Percentiles rank a stretch among this genome's conserved stretches.
phyloP scores from a whole-genome alignment of 2,329 filamentous ascomycete species.

The Colletotrichum destructivum region DNA sequence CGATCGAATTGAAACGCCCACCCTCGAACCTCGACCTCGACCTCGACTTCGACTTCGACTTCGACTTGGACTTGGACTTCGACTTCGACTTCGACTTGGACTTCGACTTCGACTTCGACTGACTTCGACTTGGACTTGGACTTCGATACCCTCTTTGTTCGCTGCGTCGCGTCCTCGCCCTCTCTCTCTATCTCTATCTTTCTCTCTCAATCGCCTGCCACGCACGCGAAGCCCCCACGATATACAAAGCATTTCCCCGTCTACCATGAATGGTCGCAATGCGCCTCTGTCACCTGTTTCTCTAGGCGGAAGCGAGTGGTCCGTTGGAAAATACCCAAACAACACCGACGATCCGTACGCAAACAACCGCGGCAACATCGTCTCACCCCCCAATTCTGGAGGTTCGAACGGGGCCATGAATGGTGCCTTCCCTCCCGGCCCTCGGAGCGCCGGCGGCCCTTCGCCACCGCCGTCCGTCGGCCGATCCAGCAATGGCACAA shows the following conservation, averaged over 20 bases:
- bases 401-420: constrained; percentile 73
- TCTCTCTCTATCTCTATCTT: constrained; percentile 7
- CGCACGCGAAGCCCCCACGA: constrained; percentile 25
- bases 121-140: constrained; percentile 17
- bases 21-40: constrained; percentile 12
- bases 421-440: constrained; percentile 68
- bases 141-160: constrained; percentile 38
- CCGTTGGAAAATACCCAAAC: constrained; percentile 77
- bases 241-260: constrained; percentile 25
- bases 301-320: constrained; percentile 88
- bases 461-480: constrained; percentile 93
- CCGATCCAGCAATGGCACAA: constrained; percentile 85
- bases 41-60: constrained; percentile 11
- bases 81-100: constrained; percentile 24
- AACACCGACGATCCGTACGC: constrained; percentile 67
- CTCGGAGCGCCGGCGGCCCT: constrained; percentile 73
- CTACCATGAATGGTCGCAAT: constrained; percentile 80
- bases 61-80: constrained; percentile 19
- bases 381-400: constrained; percentile 80
- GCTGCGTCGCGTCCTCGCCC: constrained; percentile 33
- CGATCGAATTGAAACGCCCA: constrained; percentile 21
- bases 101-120: constrained; percentile 11
- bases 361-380: constrained; percentile 72
- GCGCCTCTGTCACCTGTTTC: constrained; percentile 87
- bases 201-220: constrained; percentile 45